Base-by-base conservation (phyloP, 176 grass and related monocot genomes). In the Paspalum notatum region DNA sequence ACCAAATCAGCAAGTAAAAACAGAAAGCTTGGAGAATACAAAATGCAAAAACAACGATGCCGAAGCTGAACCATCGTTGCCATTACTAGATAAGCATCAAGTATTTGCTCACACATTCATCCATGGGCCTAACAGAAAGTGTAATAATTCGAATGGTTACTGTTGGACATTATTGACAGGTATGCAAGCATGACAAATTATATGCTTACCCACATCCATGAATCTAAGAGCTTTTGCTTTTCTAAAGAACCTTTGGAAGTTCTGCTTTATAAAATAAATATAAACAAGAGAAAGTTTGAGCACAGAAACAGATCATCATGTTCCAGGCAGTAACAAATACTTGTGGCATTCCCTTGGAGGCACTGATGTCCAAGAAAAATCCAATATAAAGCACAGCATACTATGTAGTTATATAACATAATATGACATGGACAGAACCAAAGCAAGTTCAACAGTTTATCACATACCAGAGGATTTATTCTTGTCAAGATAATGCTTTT, bases 401-500 rank as follows among this genome's bases (percentile, higher is more conserved):
- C 21, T 71, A 14, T 56, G 13, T 21, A 66, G 12, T 66, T 83
- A 50, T 83, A 50, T 10, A 21, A 56, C 52, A 24, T 45, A 66
- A 51, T 53, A 53, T 47, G 24, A 5, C 54, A 76, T 71, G 37
- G 79, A 66, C 58, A 81, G 39, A 55, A 40, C 15, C 1, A 80
- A 60, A 63, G 49, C 8, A 77, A 71, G 80, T 64, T 89, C 49
- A 81, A 8, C 56, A 81, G 32, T 66, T 43, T 47, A 65, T 62
- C 63, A 82, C 92, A 84, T 98, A 98, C 96, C 76, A 58, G 83
- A 55, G 92, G 96, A 84, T 95, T 93, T 89, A 99, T 91, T 74
- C 96, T 92, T 60, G 96, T 99, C 75, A 99, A 83, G 70, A 99
- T 91, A 67, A 95, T 93, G 69, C 89, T 92, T 77, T 85, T 94